Conservation (phyloP, 106 monocot species). For the Dendrobium nobile region DNA sequence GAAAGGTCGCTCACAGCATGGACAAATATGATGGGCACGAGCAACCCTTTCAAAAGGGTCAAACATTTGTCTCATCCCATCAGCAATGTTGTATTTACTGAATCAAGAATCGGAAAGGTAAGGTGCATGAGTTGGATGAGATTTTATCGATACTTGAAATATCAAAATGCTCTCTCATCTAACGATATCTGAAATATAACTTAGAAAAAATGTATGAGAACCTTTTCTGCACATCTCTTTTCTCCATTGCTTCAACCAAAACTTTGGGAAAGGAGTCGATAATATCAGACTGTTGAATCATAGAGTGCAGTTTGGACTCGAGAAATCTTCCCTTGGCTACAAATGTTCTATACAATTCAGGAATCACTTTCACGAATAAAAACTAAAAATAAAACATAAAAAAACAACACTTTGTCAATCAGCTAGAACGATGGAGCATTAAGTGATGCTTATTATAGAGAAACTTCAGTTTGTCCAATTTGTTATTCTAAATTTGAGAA, state of each 20-base stretch:
- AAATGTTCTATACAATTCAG: constrained; percentile 5
- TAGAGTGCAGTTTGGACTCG: constrained; percentile 62
- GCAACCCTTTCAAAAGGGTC: constrained; percentile 98
- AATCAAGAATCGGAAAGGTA: not conserved
- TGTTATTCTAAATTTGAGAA: not conserved
- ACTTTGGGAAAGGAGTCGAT: constrained; percentile 62
- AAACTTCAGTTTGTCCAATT: not conserved
- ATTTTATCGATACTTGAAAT: not conserved
- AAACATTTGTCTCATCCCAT: constrained; percentile 99
- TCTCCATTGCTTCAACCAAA: constrained; percentile 69
- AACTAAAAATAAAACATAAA: not conserved
- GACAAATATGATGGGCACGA: constrained; percentile 87
- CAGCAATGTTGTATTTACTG: constrained; percentile 93
- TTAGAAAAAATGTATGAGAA: constrained; percentile 12
- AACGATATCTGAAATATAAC: not conserved
- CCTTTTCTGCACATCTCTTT: constrained; percentile 90
- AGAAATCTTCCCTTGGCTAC: constrained; percentile 91
- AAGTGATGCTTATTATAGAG: not conserved
- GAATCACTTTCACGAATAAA: not conserved
- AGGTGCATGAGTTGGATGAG: not conserved
- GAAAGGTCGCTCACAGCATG: constrained; percentile 95
- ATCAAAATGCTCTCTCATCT: not conserved
- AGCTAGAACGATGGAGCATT: not conserved
- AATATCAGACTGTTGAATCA: constrained; percentile 28
- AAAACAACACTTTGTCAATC: not conserved